phyloP scores from a whole-genome alignment of 2,329 filamentous ascomycete genomes.

The Ceratocystis huliohia region DNA sequence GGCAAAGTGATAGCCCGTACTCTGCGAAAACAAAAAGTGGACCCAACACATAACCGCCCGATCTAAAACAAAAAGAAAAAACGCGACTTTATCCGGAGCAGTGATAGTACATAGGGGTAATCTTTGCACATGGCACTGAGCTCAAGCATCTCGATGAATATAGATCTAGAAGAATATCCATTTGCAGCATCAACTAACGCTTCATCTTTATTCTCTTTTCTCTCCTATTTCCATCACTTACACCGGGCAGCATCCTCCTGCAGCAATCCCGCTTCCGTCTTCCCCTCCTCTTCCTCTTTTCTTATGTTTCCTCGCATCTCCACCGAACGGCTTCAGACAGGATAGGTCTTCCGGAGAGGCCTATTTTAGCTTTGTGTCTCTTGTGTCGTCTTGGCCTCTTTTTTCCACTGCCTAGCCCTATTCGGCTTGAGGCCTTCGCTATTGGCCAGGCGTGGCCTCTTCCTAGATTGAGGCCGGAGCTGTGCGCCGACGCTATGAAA shows the following conservation, averaged over 20 bases:
- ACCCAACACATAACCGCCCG: too few species aligned
- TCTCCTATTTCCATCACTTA: neutral
- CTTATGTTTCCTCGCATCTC: neutral
- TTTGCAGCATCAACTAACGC: neutral
- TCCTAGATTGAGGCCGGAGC: neutral
- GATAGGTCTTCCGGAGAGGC: neutral
- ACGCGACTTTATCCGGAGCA: too few species aligned
- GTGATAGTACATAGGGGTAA: too few species aligned
- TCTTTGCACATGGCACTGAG: too few species aligned
- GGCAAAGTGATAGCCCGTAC: too few species aligned
- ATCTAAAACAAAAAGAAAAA: too few species aligned
- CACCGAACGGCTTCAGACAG: neutral
- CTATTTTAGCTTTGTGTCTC: neutral
- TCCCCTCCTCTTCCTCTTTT: neutral
- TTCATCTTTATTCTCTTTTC: neutral
- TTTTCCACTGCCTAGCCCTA: neutral
- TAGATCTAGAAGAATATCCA: too few species aligned
- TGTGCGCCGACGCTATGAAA: neutral
- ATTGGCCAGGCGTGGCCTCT: constrained; percentile 3
- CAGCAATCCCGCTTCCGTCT: neutral
- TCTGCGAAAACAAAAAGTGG: too few species aligned
- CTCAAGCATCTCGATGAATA: too few species aligned
- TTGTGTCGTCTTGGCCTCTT: neutral
- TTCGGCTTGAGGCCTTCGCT: neutral
- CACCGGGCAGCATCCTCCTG: neutral